Percentiles rank a stretch among this genome's conserved stretches.
These are phyloP conservation scores for Amyloporia xantha DNA, from an alignment of 768 basidiomycete species.

Conservation along the genomic window DNA sequence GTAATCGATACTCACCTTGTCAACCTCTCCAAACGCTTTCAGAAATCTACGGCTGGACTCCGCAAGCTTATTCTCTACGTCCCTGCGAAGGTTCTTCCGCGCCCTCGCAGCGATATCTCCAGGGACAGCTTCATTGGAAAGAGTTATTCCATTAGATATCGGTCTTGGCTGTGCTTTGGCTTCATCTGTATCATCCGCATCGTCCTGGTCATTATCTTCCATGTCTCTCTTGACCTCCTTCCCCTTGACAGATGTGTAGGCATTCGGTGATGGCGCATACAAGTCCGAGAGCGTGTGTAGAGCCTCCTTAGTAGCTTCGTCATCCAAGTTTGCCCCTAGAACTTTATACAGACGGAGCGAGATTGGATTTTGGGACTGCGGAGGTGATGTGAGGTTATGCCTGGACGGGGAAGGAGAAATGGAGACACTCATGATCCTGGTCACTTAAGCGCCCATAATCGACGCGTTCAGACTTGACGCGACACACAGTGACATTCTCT, in stretches of 20 bases:
- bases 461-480: neutral
- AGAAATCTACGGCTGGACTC: slow-evolving; percentile 81
- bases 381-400: slow-evolving; percentile 14
- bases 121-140: slow-evolving; percentile 33
- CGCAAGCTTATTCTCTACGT: slow-evolving; percentile 78
- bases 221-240: slow-evolving; percentile 29
- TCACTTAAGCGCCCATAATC: neutral
- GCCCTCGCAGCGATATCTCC: slow-evolving; percentile 68
- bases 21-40: slow-evolving; percentile 79
- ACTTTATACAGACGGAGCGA: slow-evolving; percentile 90
- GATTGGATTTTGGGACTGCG: slow-evolving; percentile 56
- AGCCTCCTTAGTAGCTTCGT: slow-evolving; percentile 72
- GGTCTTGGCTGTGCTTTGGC: slow-evolving; percentile 10
- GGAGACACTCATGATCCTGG: slow-evolving; percentile 15
- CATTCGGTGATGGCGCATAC: slow-evolving; percentile 38
- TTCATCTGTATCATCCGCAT: slow-evolving; percentile 22
- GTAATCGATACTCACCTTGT: slow-evolving; percentile 64
- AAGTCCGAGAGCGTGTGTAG: slow-evolving; percentile 77
- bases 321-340: slow-evolving; percentile 73
- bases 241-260: slow-evolving; percentile 22
- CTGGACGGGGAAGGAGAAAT: slow-evolving; percentile 18
- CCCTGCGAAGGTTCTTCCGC: slow-evolving; percentile 72
- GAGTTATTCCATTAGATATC: slow-evolving; percentile 11
- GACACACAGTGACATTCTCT: no score
- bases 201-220: slow-evolving; percentile 30